Evolutionary conservation across 1,284 basidiomycete genomes (phyloP).

Genomic region (Phlebopus sp.): DNA sequence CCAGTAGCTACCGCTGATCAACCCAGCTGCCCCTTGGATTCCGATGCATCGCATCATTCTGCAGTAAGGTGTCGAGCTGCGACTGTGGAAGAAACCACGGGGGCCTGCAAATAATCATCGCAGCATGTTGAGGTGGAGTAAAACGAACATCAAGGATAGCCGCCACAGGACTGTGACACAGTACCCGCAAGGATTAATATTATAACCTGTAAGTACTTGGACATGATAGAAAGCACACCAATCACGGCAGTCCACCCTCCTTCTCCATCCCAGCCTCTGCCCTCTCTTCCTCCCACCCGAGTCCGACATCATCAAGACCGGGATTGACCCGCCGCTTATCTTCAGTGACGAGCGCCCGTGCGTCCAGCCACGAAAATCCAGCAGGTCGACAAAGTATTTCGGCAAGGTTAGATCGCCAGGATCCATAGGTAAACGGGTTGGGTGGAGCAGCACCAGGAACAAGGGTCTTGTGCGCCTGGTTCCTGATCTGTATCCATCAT

Average conservation of each 20-base stretch:
- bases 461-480: constrained; percentile 72
- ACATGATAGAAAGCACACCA: background rate
- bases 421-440: constrained; percentile 78
- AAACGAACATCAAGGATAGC: no score
- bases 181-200: background rate
- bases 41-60: background rate
- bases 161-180: no score
- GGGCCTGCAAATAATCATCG: no score
- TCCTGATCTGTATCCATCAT: constrained; percentile 54
- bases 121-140: background rate
- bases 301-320: constrained; percentile 34
- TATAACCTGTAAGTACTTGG: background rate
- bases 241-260: constrained; percentile 23
- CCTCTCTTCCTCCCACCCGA: constrained; percentile 24
- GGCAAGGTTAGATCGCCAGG: constrained; percentile 63
- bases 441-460: constrained; percentile 59
- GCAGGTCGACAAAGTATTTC: constrained; percentile 70
- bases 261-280: constrained; percentile 21
- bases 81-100: no score
- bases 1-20: no score
- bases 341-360: constrained; percentile 52
- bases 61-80: no score
- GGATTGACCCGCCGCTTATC: constrained; percentile 71
- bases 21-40: background rate
- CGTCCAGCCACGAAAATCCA: constrained; percentile 69